Evolutionary conservation across 208 protist species (phyloP).

Genomic region (Herpetomonas tarakana): DNA sequence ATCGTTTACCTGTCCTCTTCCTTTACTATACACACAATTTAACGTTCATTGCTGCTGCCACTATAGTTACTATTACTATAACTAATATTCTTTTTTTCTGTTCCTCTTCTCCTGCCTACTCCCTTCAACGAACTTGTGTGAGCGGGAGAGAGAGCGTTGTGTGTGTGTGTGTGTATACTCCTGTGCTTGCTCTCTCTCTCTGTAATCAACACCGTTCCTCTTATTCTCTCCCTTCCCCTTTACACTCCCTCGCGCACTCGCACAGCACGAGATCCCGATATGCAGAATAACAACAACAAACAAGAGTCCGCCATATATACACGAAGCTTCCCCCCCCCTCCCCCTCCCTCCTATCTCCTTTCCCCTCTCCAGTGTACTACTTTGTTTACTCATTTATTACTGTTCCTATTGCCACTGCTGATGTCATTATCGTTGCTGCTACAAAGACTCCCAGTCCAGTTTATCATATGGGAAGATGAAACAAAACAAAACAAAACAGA

Average conservation of each 20-base stretch:
- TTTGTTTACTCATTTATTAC: background rate
- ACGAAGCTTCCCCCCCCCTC: too few species aligned
- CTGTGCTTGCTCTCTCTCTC: background rate
- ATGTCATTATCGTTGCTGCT: too few species aligned
- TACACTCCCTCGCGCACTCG: too few species aligned
- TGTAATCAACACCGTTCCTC: too few species aligned
- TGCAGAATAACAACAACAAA: too few species aligned
- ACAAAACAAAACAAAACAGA: too few species aligned
- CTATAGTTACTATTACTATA: conserved; percentile 1
- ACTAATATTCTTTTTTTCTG: background rate
- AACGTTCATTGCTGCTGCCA: background rate
- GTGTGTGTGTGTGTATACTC: conserved; percentile 1
- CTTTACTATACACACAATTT: background rate
- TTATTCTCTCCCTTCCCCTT: too few species aligned
- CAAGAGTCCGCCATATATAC: background rate
- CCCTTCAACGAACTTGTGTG: conserved; percentile 4
- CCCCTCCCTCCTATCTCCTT: background rate
- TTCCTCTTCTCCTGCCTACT: conserved; percentile 1
- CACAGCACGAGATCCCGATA: too few species aligned
- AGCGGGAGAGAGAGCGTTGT: too few species aligned
- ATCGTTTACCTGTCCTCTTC: too few species aligned
- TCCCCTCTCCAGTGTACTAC: background rate
- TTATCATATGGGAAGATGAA: too few species aligned
- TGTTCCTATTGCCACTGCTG: background rate
- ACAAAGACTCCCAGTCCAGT: too few species aligned